Evolutionary conservation across 2,329 filamentous ascomycete species (phyloP).

Genomic region (Zalaria obscura): DNA sequence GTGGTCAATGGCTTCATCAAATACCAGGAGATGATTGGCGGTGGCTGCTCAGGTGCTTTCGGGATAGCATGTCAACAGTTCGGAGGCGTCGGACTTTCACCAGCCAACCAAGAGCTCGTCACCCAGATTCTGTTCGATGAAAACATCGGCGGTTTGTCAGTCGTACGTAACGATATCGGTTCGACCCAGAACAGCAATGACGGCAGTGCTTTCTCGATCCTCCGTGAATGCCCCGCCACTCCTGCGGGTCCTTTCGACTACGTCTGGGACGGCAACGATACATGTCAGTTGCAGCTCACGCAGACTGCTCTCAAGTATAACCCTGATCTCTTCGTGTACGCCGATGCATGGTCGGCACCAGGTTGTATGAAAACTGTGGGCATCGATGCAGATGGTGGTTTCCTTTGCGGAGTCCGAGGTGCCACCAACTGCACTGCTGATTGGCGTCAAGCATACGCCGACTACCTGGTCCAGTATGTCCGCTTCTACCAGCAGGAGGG

Average conservation of each 20-base stretch:
- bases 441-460: conserved; percentile 35
- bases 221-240: conserved; percentile 8
- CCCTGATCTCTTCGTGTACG: conserved; percentile 10
- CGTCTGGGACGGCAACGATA: conserved; percentile 6
- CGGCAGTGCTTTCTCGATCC: conserved; percentile 6
- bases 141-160: conserved; percentile 10
- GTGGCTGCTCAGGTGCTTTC: conserved; percentile 12
- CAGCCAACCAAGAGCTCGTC: conserved; percentile 8
- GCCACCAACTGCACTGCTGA: conserved; percentile 10
- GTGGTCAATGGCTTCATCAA: conserved; percentile 7
- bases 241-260: conserved; percentile 9
- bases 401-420: conserved; percentile 10
- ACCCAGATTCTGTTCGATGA: conserved; percentile 9
- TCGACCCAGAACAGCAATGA: conserved; percentile 4
- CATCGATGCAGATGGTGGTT: conserved; percentile 7
- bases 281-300: conserved; percentile 9
- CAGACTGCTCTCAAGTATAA: conserved; percentile 10
- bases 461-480: conserved; percentile 35
- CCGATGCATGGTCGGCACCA: conserved; percentile 12
- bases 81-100: conserved; percentile 6
- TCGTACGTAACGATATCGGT: conserved; percentile 12
- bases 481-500: conserved; percentile 31
- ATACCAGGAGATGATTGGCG: conserved; percentile 11
- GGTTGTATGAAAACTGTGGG: conserved; percentile 11
- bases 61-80: conserved; percentile 8